phyloP scores from a whole-genome alignment of 441 rosid genomes.

The Mallotus japonicus region DNA sequence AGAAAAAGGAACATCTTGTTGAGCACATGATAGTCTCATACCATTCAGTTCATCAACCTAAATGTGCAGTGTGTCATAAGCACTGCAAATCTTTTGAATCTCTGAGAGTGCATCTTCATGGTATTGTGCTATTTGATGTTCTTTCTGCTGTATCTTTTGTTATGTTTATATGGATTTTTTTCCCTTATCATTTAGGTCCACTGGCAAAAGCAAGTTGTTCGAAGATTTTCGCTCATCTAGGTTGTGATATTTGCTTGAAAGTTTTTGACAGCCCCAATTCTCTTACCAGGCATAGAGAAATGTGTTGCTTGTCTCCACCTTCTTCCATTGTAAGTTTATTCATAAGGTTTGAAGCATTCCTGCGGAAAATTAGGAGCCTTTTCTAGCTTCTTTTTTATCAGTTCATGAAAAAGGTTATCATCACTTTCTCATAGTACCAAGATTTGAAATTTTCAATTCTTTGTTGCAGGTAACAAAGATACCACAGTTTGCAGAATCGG shows the following conservation, averaged over 20 bases:
- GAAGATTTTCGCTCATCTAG: constrained; percentile 41
- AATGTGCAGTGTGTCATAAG: constrained; percentile 58
- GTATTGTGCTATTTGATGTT: constrained; percentile 28
- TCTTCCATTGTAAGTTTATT: constrained; percentile 49
- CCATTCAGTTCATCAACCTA: constrained; percentile 72
- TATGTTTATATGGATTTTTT: constrained; percentile 13
- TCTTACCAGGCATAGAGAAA: constrained; percentile 44
- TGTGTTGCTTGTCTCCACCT: constrained; percentile 46
- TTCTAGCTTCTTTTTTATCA: background rate
- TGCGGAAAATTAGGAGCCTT: background rate
- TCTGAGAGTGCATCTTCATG: constrained; percentile 57
- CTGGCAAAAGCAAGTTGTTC: constrained; percentile 46
- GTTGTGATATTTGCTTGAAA: constrained; percentile 60
- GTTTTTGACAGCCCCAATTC: constrained; percentile 41
- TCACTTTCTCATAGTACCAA: background rate
- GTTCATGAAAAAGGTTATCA: background rate
- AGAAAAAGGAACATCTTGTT: constrained; percentile 60
- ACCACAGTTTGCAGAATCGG: constrained; percentile 21
- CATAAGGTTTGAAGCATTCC: constrained; percentile 3
- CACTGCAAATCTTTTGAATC: constrained; percentile 69
- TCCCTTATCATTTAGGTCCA: constrained; percentile 37
- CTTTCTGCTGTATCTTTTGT: constrained; percentile 1
- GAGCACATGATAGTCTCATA: constrained; percentile 68
- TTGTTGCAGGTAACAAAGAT: constrained; percentile 36
- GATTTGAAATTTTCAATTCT: background rate